Evolutionary conservation across 345 rosid species (phyloP).

Genomic region (Gossypium australe): DNA sequence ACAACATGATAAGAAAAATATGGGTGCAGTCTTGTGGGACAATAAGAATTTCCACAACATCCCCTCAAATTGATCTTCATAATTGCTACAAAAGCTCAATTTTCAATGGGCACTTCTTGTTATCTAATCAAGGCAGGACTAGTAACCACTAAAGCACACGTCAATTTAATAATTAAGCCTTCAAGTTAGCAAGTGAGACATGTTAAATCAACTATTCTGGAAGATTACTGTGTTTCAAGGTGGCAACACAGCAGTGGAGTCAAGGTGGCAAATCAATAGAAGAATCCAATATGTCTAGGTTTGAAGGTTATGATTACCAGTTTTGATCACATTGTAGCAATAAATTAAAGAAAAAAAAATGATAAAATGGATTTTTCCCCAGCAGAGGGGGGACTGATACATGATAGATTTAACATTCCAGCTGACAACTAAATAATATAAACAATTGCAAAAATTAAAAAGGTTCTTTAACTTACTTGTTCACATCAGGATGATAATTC

Average conservation of each 20-base stretch:
- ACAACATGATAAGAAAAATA: background rate
- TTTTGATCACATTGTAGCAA: background rate
- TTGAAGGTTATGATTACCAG: background rate
- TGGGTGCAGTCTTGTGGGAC: background rate
- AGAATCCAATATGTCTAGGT: background rate
- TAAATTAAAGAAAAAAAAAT: background rate
- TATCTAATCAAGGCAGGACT: background rate
- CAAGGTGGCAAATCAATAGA: background rate
- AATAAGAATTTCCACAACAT: background rate
- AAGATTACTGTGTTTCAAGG: background rate
- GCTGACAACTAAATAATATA: background rate
- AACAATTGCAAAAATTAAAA: background rate
- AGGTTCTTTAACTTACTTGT: constrained; percentile 57
- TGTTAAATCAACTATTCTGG: background rate
- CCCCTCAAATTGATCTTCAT: background rate
- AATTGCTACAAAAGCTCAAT: background rate
- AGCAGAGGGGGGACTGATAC: background rate
- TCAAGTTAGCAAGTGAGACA: background rate
- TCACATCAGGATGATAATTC: constrained; percentile 94
- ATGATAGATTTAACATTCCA: background rate
- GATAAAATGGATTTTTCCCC: background rate
- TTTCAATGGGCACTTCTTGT: background rate
- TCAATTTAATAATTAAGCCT: background rate
- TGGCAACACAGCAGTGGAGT: background rate
- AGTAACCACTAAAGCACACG: background rate